Base-by-base conservation (phyloP, 2,329 filamentous ascomycete species). In the Albifimbria verrucaria region DNA sequence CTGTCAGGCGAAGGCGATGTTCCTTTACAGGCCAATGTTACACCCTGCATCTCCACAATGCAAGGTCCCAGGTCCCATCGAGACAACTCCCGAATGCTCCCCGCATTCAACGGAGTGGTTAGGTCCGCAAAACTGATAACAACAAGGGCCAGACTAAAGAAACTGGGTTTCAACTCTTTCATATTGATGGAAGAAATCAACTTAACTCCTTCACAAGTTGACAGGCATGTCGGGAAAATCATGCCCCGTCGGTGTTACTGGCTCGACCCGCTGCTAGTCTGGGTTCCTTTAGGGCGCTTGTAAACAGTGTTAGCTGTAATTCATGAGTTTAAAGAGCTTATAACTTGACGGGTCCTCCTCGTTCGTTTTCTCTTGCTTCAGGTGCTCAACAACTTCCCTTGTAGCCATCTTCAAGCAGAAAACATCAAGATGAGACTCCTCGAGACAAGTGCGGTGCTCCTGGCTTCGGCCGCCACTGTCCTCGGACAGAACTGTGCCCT, bases 401-500 rank as follows among this genome's bases (percentile, higher is more conserved):
- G 6, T 3, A 7, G 17, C 11, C 7, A 47, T 17, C 32, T 15
- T 15, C 32, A 12, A 39, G 11, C 5, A 25, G 22, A 47, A 23
- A 47, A 12, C 23, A 26, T 36, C 25, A 36, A 26, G 15, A 48
- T 48, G 46, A 48, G 36, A 20, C 22, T 48, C 9, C 23, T 47
- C 18, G 44, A 47, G 44, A 20, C 25, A 7, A 22, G 17, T 36
- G 25, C 46, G 25, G 24, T 48, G 25, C 25, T 48, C 23, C 25
- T 48, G 25, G 46, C 46, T 48, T 48, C 46, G 46, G 46, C 46
- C 25, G 25, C 46, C 3, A 18, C 46, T 22, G 46, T 26, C 7
- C n/a, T 48, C 12, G 46, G 24, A 11, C 46, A 48, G 46, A 47
- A 25, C 44, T 48, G 46, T 21, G 46, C 46, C 25, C 46, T 48